Conservation (phyloP, 768 basidiomycete genomes). For the Trametes punicea region DNA sequence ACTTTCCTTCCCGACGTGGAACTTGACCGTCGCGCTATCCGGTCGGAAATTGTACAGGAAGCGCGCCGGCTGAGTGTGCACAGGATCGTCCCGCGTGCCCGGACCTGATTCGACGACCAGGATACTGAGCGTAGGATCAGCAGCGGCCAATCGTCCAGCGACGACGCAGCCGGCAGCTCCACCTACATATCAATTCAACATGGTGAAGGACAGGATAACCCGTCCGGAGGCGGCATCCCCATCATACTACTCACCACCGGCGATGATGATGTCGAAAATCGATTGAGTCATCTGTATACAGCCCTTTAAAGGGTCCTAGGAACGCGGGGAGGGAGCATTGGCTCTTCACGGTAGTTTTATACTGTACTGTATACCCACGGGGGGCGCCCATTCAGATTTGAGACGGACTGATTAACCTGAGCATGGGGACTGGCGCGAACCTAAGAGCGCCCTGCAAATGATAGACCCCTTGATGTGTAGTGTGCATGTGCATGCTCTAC, state of each 20-base stretch:
- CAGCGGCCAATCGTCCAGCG: conserved; percentile 49
- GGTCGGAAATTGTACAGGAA: conserved; percentile 40
- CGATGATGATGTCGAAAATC: conserved; percentile 50
- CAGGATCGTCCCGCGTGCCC: conserved; percentile 42
- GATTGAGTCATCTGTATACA: neutral
- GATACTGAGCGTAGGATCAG: conserved; percentile 51
- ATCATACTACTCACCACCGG: conserved; percentile 52
- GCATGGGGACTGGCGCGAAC: no score
- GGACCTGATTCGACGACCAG: conserved; percentile 60
- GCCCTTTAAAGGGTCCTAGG: no score
- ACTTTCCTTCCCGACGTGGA: conserved; percentile 38
- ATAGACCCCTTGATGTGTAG: no score
- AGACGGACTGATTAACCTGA: no score
- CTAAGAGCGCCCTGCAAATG: no score
- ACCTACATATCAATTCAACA: conserved; percentile 21
- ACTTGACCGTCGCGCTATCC: conserved; percentile 40
- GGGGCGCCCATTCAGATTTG: no score
- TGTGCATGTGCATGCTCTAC: no score
- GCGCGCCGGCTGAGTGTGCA: conserved; percentile 51
- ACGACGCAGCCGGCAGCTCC: conserved; percentile 56
- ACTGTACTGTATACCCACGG: no score
- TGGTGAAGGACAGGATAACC: no score
- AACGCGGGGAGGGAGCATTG: no score
- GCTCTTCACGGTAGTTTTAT: no score
- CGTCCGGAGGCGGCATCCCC: neutral